Base-by-base conservation (phyloP, 192 early-diverging fungal genomes). In the Diversispora epigaea region DNA sequence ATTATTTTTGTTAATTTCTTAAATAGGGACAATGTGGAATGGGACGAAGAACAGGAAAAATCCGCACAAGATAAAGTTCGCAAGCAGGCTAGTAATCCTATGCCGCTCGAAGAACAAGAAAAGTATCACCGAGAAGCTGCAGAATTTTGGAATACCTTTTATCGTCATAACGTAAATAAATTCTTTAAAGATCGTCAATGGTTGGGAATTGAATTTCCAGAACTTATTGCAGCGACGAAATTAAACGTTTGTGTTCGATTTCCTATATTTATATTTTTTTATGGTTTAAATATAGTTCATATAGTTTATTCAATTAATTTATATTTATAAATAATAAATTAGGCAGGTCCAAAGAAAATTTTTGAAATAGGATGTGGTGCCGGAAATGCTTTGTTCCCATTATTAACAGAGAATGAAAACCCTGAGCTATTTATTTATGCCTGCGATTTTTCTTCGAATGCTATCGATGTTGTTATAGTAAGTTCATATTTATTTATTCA, bases 131-230 rank as follows among this genome's bases (percentile, higher is more conserved):
- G 50, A 11, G 77, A 87, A 10, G 82, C 86, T 9, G 81, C 87
- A 9, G 79, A 84, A 47, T 91, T 82, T 81, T 94, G 92, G 90
- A 87, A 93, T 80, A 89, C 86, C 46, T 94, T 94, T 74, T 92
- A 93, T 80, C 82, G 89, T 71, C 91, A 91, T 82, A 94, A 94
- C 62, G 88, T 91, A 44, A 94, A 93, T 75, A 86, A 88, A 60
- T 98, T 99, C 81, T 99, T 97, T 86, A 97, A 97, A 77, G 95
- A 99, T 83, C 86, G 97, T 43, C 92, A 98, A 80, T 99, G 97
- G 96, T 88, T 95, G 8, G 89, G 91, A 68, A 79, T 95, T 11
- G 96, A 98, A 83, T 99, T 98, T 81, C 91, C 92, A 52, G 95
- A 99, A 79, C 84, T 99, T 45, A 90, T 90, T 63, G 72, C 76